Evolutionary conservation across 768 basidiomycete species (phyloP), one percentile per base, ranked within the genome.

Genomic region (Tylopilus balloui): DNA sequence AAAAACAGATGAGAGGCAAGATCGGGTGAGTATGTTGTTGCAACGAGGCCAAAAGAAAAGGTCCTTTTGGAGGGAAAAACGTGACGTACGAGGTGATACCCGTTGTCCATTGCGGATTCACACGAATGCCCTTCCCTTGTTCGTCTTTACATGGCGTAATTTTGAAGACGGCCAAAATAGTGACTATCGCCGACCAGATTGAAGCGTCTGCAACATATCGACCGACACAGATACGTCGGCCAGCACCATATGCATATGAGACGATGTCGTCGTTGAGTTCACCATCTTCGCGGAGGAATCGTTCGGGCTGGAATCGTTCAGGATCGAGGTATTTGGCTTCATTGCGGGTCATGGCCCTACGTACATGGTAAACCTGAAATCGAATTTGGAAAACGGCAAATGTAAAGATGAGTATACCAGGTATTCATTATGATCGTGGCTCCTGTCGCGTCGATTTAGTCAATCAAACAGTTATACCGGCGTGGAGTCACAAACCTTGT

Each of bases 121-220:
- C 58, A 6, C 3, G 51, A 17, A 68, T 21, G 4, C 66, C 52
- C 9, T 60, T 53, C 19, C 64, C 66, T 34, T 50, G 52, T 31
- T 56, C 51, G 36, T 66, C 61, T 35, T 54, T 60, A 19, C 54
- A 56, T 23, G 68, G 69, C 36, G 41, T 47, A 40, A 75, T 69
- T 13, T 55, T 55, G 52, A 74, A 72, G 2, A 65, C 44, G 3
- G 72, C 68, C 23, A 75, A 59, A 11, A 68, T 57, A 25, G 62
- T 49, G 31, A 58, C 62, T 23, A 69, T 68, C 4, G 71, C 66
- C 12, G 68, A 61, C 60, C 69, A 71, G 23, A 75, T 14, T 14
- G 70, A 72, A 1, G 69, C 64, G 17, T 76, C 71, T 5, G 72
- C 76, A 32, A 80, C 56, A 39, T 72, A 47, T 21, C 68, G 60